Base-by-base conservation (phyloP, 192 early-diverging fungal genomes). In the Podila minutissima region DNA sequence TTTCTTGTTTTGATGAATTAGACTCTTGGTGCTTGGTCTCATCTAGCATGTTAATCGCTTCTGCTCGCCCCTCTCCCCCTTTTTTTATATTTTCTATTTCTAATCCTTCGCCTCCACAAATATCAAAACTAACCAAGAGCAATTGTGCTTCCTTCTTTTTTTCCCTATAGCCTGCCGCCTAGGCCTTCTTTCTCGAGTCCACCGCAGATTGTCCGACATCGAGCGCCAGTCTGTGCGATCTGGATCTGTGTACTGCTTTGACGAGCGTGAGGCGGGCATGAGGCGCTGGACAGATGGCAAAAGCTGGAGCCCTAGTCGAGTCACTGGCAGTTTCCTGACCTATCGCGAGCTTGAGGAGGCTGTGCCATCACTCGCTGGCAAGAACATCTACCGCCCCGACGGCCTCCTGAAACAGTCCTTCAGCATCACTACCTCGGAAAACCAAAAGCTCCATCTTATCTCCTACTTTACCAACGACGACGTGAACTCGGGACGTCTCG, bases 201-300 rank as follows among this genome's bases (percentile, higher is more conserved):
- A 93, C 57, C 88, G 96, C 29, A 86, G 96, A 50, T 86, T 97
- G 26, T 92, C 93, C 48, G 94, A 95, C 33, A 91, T 90, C 35
- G 96, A 97, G 84, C 91, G 95, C 60, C 87, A 88, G 20, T 86
- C 89, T 48, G 94, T 97, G 66, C 85, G 88, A 59, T 95, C 96
- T 8, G 95, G 95, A 5, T 94, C 95, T 0, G 91, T 96, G 24
- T 97, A 95, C 85, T 92, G 93, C 32, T 97, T 95, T 94, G 94
- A 96, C 69, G 96, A 97, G 85, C 84, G 92, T 60, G 95, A 97
- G 81, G 90, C 91, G 60, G 96, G 95, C 19, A 97, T 97, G 91
- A 88, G 94, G 73, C 89, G 96, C 32, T 97, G 96, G 96, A 96
- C 96, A 0, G 96, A 97, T 74, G 95, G 95, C n/a, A 90, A 92